Evolutionary conservation across 768 basidiomycete genomes (phyloP).

Genomic region (Amanita brunnescens): DNA sequence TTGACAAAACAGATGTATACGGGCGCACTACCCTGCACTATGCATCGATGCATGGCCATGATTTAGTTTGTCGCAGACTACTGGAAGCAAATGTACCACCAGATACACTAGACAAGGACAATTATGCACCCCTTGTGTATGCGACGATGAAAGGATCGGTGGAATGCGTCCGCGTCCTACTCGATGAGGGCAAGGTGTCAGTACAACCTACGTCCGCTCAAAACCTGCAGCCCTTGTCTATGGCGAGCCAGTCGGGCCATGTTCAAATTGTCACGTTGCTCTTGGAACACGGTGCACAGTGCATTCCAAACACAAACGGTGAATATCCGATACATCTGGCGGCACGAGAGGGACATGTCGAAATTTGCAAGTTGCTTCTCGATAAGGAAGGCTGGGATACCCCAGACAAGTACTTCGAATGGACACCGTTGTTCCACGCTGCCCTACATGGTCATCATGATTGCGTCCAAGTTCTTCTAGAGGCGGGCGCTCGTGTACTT

Average conservation of each 20-base stretch:
- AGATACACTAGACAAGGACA: conserved; percentile 80
- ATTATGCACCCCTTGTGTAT: conserved; percentile 90
- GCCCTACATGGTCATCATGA: conserved; percentile 73
- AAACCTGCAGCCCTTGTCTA: conserved; percentile 78
- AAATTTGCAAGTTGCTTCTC: conserved; percentile 74
- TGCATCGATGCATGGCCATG: conserved; percentile 88
- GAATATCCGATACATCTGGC: conserved; percentile 96
- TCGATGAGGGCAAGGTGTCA: conserved; percentile 61
- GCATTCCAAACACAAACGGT: conserved; percentile 86
- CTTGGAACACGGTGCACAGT: conserved; percentile 66
- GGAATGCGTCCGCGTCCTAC: conserved; percentile 74
- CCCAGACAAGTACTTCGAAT: conserved; percentile 95
- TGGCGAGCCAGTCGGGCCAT: conserved; percentile 88
- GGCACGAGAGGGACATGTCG: conserved; percentile 82
- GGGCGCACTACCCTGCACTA: conserved; percentile 94
- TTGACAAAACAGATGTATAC: conserved; percentile 77
- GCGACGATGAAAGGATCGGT: conserved; percentile 82
- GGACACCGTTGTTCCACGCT: conserved; percentile 96
- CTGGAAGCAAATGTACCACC: conserved; percentile 60
- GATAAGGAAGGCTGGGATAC: conserved; percentile 72
- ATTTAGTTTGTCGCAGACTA: conserved; percentile 64
- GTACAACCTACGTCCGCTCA: conserved; percentile 51
- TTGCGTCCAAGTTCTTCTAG: conserved; percentile 72
- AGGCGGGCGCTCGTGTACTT: conserved; percentile 71
- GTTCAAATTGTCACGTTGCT: conserved; percentile 73